Evolutionary conservation across 2,329 filamentous ascomycete species (phyloP), one percentile per base, ranked within the genome.

Genomic region (Cordyceps cicadae): DNA sequence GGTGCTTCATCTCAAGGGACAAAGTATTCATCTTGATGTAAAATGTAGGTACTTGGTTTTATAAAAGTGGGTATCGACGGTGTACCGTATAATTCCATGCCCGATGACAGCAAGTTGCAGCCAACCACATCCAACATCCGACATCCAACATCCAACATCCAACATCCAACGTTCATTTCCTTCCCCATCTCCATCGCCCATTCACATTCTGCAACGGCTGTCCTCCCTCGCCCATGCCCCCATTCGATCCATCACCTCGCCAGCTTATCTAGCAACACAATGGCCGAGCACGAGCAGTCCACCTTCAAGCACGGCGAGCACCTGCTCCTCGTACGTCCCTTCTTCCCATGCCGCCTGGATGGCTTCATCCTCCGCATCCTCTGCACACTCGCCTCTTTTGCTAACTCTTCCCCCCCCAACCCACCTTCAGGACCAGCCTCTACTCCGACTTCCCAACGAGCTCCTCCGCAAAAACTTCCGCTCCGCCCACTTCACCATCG

Each of bases 381-480:
- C 24, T 24, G 29, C 29, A 1, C 29, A 5, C 29, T 8, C 7
- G 5, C 3, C 29, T 29, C 29, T 8, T n/a, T 57, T 39, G 51
- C 58, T 32, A 34, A 41, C 26, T 15, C 41, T 46, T 21, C 21
- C 19, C 21, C 8, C 8, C 15, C 15, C 11, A 9, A 4, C 15
- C 15, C 11, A 9, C 32, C 54, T 32, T 24, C 65, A 93, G 92
- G 94, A 99, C 71, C 93, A 97, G 82, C 89, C 93, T 4, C 88
- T 97, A 66, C 86, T 99, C 66, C 91, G 92, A 39, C 85, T 97
- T 24, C 94, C 94, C 19, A 88, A 93, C 75, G 94, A 97, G 72
- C 88, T 97, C 61, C 87, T 95, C 24, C 88, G 92, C 60, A 93
- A 94, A 73, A 97, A 96, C 76, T 95, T 97, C 76, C 94, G 96